Evolutionary conservation across 1,139 yeast genomes (phyloP), one percentile per base, ranked within the genome.

Genomic region (Pichiaceae sp.): DNA sequence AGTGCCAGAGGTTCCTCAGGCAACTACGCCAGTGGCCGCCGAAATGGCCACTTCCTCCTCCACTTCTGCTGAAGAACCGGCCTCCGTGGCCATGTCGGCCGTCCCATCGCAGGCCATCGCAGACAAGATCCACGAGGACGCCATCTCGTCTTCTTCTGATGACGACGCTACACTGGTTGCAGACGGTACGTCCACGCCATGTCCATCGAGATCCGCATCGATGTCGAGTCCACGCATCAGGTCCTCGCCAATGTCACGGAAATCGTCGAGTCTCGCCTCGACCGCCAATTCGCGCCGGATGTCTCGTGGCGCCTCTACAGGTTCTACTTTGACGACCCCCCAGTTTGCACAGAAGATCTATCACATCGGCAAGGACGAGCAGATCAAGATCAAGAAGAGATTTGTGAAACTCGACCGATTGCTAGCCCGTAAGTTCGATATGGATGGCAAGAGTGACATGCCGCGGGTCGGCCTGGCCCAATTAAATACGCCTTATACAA

Each of bases 301-400:
- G n/a, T 25, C 28, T 9, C 28, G 14, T 11, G 16, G 7, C 6
- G 16, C n/a, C 7, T 12, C n/a, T 9, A 11, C 16, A 14, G 8
- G 14, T 15, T 7, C 14, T 7, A 15, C 7, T 19, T 5, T 5
- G 6, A 14, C 11, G 24, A 21, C 7, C 24, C 24, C 24, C 7
- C 11, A 7, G 7, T 21, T 21, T 7, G 11, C 32, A 6, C 11
- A 29, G 15, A 25, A 40, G 7, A 36, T 31, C n/a, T 45, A 41
- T 29, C 49, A 47, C 34, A 49, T 49, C 31, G 53, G 45, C 39
- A 47, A 42, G 30, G 38, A 36, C 19, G 57, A 53, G 35, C 45
- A 47, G 32, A 20, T 42, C 15, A 44, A 50, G 40, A 52, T 53
- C 30, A 44, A 44, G 23, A 38, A 47, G 11, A 40, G 56, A 29